Conservation (phyloP, 1,139 yeast genomes). For the Geotrichum armillariae region DNA sequence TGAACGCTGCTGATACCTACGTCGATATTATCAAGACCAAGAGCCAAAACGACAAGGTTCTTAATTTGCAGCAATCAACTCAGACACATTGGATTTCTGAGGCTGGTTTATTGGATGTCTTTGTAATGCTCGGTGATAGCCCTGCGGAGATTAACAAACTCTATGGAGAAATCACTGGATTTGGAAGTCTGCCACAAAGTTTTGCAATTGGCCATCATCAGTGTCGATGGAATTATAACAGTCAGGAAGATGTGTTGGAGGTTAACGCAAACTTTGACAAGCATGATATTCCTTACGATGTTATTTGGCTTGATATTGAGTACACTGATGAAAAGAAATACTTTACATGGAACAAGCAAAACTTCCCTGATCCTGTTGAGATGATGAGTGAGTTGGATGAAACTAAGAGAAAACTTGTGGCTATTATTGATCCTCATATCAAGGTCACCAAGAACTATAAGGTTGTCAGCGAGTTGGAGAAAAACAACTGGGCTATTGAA, state of each 20-base stretch:
- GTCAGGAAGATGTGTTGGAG: constrained; percentile 75
- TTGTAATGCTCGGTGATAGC: constrained; percentile 61
- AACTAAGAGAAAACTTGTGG: constrained; percentile 78
- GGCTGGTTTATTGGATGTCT: constrained; percentile 76
- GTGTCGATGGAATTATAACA: constrained; percentile 96
- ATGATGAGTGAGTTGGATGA: constrained; percentile 65
- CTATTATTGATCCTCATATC: constrained; percentile 90
- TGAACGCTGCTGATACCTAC: constrained; percentile 91
- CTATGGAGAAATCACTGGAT: constrained; percentile 78
- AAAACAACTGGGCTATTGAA: constrained; percentile 45
- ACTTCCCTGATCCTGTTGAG: constrained; percentile 70
- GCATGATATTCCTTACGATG: constrained; percentile 78
- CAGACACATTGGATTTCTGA: constrained; percentile 92
- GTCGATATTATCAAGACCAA: constrained; percentile 59
- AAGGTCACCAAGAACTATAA: constrained; percentile 59
- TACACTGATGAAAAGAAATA: constrained; percentile 83
- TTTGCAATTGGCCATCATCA: constrained; percentile 91
- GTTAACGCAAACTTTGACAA: constrained; percentile 71
- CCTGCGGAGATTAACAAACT: constrained; percentile 61
- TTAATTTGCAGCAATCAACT: constrained; percentile 24
- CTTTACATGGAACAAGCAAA: constrained; percentile 82
- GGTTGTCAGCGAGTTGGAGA: constrained; percentile 55
- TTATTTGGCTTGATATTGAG: constrained; percentile 94
- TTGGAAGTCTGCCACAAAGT: constrained; percentile 68
- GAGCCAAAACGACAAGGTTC: constrained; percentile 24